Evolutionary conservation across 148 eudicot genomes (phyloP), one percentile per base, ranked within the genome.

Genomic region (Vaccinium vitisidaea): DNA sequence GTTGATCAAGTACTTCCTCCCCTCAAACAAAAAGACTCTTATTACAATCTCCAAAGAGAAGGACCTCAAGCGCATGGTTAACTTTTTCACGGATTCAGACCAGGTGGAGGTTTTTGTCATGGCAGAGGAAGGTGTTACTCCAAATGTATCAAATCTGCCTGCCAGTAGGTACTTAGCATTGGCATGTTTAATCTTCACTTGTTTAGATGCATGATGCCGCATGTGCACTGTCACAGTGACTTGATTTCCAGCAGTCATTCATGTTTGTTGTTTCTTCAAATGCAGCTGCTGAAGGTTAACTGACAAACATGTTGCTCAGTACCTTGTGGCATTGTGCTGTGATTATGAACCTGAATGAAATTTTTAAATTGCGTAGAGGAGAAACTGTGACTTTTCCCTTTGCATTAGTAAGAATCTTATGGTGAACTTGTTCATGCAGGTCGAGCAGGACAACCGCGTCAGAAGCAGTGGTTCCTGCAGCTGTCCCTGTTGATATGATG

Each of bases 31-130:
- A 82, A 94, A 86, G 90, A 94, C 94, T 9, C 90, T 94, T 73
- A 93, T 94, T 81, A 91, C 93, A 4, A 77, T 94, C 52, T 91
- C 98, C 18, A 94, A 92, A 73, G 98, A 94, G 63, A 94, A 90
- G 84, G 98, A 94, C 76, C 90, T 94, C 87, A 84, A 88, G 80
- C 92, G 98, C 78, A 94, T 94, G 98, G 87, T 94, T 16, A 92
- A 86, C 84, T 94, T 92, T 82, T 89, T 88, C 30, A 86, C 82
- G 84, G 95, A 92, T 55, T 81, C 86, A 54, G 90, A 87, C 84
- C 91, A 92, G 70, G 93, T 92, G 32, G 97, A 94, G 88, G 90
- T 94, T 69, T 94, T 86, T 80, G 80, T 94, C 43, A 85, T 88
- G 84, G 75, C 87, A 1, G 92, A 91, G 86, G 93, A 89, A 74